Evolutionary conservation across 2,329 filamentous ascomycete species (phyloP), one percentile per base, ranked within the genome.

Genomic region (Chaetomium globosum): DNA sequence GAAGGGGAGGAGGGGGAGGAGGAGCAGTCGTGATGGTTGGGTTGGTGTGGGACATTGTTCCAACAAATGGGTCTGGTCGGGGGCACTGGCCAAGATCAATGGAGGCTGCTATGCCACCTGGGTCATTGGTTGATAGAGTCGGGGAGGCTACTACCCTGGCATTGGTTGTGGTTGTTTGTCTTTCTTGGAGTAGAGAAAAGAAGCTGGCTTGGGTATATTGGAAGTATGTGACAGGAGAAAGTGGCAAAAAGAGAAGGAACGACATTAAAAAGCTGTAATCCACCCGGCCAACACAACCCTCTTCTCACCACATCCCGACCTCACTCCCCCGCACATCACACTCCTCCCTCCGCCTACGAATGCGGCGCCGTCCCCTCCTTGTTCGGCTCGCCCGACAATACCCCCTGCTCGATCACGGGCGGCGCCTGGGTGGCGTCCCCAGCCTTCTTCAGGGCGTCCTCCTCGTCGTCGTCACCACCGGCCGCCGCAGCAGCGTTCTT

Each of bases 191-290:
- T 36, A 36, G 12, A 30, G 33, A 56, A 21, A 53, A 39, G 49
- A 55, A 54, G 23, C 55, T 23, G n/a, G 31, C 30, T 63, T 65
- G 62, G 65, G 65, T 67, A 67, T 65, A 67, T 67, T 65, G 61
- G 31, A 63, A 63, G 16, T 49, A 36, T n/a, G 43, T 23, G 46
- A 33, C n/a, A 53, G n/a, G 30, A 43, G 39, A 39, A 53, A 60
- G n/a, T 16, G 13, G 43, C 49, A 13, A 13, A 21, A 23, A n/a
- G 3, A 39, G 21, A 43, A 23, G 16, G 16, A 43, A 43, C 39
- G 48, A 39, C 31, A 63, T 63, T 64, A 60, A 55, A 64, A 64
- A 36, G 6, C 21, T 64, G 43, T 59, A 55, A 43, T 55, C 56
- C 62, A 1, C 16, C 51, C 39, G 3, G 21, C 21, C 10, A 61